Conservation (phyloP, 2,329 filamentous ascomycete species). For the Raffaelea ambrosiae region DNA sequence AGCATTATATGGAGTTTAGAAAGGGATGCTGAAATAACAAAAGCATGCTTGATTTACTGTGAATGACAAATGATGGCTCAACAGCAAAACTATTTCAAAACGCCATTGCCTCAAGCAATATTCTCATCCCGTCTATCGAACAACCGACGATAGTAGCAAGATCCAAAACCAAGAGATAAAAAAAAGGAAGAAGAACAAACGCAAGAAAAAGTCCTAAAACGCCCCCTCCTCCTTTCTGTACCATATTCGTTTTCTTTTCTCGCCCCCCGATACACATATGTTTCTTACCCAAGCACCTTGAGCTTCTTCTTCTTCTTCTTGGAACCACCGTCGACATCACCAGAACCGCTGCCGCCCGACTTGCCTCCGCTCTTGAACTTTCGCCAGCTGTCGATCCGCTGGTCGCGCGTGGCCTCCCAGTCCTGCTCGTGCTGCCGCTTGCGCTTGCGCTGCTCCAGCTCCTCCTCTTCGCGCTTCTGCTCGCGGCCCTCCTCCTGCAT, state of each 20-base stretch:
- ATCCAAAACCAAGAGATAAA: too few species aligned
- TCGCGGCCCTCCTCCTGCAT: conserved; percentile 94
- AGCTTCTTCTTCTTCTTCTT: conserved; percentile 59
- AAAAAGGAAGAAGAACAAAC: not conserved
- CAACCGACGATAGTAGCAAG: too few species aligned
- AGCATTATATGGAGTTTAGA: too few species aligned
- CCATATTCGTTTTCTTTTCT: too few species aligned
- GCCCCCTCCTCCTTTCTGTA: too few species aligned
- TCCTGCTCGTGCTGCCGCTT: conserved; percentile 89
- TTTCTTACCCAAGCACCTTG: conserved; percentile 42
- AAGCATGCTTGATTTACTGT: too few species aligned
- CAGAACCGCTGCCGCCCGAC: conserved; percentile 25
- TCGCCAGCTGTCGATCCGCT: conserved; percentile 89
- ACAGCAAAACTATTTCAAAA: too few species aligned
- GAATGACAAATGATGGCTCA: too few species aligned
- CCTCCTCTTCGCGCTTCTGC: conserved; percentile 77
- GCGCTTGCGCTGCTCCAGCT: conserved; percentile 69
- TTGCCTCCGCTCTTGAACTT: conserved; percentile 75
- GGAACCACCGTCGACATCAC: conserved; percentile 15
- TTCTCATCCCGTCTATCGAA: too few species aligned
- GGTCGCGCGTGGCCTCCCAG: conserved; percentile 88
- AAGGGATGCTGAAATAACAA: too few species aligned
- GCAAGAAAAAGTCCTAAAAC: not conserved
- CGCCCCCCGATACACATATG: too few species aligned
- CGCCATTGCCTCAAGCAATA: too few species aligned